These are phyloP conservation scores for Fraxinus paxiana DNA, from an alignment of 305 asterid species.

Conservation along the genomic window DNA sequence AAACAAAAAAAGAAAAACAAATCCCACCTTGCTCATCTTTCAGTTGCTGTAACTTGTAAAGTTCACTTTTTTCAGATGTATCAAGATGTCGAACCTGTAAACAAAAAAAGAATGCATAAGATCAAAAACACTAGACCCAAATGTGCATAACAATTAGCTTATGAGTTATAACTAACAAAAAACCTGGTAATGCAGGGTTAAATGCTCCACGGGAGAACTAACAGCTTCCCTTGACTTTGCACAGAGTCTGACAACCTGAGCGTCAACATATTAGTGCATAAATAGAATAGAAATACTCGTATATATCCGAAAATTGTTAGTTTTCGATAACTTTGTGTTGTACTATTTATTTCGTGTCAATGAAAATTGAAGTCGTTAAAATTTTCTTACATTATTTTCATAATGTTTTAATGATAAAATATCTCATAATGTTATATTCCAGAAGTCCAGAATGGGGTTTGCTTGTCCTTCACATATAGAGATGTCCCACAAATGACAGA, in stretches of 20 bases:
- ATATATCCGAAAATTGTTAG: not conserved
- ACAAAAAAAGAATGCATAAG: slow-evolving; percentile 9
- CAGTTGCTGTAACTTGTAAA: slow-evolving; percentile 87
- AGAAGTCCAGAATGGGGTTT: not conserved
- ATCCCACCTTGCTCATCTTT: slow-evolving; percentile 88
- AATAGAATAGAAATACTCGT: not conserved
- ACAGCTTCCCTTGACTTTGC: slow-evolving; percentile 99
- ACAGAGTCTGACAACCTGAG: slow-evolving; percentile 90
- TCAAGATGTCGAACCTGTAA: slow-evolving; percentile 91
- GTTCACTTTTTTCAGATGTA: slow-evolving; percentile 96
- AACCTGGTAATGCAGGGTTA: slow-evolving; percentile 97
- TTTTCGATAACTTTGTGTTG: not conserved
- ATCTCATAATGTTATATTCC: not conserved
- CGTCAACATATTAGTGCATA: not conserved
- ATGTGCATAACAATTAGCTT: slow-evolving; percentile 3
- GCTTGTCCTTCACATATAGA: not conserved
- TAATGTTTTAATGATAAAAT: not conserved
- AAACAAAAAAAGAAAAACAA: not conserved
- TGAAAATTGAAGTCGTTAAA: not conserved
- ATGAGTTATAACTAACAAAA: slow-evolving; percentile 7
- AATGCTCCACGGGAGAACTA: slow-evolving; percentile 95
- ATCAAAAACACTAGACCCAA: not conserved
- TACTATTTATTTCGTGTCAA: not conserved
- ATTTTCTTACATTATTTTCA: not conserved
- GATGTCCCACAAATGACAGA: not conserved